phyloP scores from a whole-genome alignment of 2,329 filamentous ascomycete genomes.

The Fusarium metavorans region DNA sequence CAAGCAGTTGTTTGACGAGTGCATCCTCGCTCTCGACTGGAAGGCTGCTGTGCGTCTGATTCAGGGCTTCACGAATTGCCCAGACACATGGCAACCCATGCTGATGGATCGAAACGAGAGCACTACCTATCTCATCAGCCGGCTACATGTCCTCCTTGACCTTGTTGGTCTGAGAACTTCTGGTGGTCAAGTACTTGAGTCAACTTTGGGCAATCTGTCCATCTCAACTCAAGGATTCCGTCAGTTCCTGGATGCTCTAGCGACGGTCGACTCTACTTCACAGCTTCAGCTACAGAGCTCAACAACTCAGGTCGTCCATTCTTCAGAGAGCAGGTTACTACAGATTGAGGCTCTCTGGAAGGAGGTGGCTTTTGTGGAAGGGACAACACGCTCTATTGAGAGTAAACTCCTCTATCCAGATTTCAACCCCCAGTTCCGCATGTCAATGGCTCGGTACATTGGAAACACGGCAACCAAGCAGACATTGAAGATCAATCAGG shows the following conservation, averaged over 20 bases:
- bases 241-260: constrained; percentile 41
- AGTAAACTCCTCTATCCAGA: constrained; percentile 51
- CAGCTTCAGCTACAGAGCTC: constrained; percentile 2
- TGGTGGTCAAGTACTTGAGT: constrained; percentile 11
- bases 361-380: constrained; percentile 47
- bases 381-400: constrained; percentile 48
- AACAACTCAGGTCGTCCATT: background rate
- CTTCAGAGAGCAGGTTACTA: constrained; percentile 44
- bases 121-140: constrained; percentile 46
- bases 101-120: constrained; percentile 39
- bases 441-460: constrained; percentile 47
- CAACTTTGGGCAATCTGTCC: constrained; percentile 41
- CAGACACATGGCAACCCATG: constrained; percentile 43
- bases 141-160: constrained; percentile 52
- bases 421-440: constrained; percentile 45
- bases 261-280: constrained; percentile 21
- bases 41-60: constrained; percentile 48
- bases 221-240: constrained; percentile 39
- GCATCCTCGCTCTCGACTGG: constrained; percentile 57
- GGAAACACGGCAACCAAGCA: constrained; percentile 34
- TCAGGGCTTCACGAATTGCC: constrained; percentile 42
- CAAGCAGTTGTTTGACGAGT: constrained; percentile 56
- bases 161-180: constrained; percentile 47
- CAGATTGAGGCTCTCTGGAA: constrained; percentile 52
- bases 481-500: constrained; percentile 38